Base-by-base conservation (phyloP, 768 basidiomycete genomes). In the Boletus sp. region DNA sequence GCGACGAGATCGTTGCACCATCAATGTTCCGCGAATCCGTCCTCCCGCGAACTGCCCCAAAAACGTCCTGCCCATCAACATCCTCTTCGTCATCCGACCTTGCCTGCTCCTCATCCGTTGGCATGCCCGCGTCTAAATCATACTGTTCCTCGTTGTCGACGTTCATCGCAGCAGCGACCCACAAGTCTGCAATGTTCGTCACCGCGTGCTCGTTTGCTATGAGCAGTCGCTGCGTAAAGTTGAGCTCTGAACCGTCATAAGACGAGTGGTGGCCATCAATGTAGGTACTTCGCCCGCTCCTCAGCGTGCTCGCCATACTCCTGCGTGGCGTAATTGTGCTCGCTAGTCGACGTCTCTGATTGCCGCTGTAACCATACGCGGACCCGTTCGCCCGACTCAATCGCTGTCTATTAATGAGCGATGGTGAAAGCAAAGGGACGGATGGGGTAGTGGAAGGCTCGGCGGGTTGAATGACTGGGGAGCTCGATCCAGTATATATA, bases 121-220 rank as follows among this genome's bases (percentile, higher is more conserved):
- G 53, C 39, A 62, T 45, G 10, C 52, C 56, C 51, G 70, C 62
- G 10, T 77, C 79, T 17, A 72, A 70, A 55, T 77, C 75, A 55
- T 88, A 89, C 3, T 85, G 85, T 53, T 93, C 86, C 59, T 94
- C 93, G 61, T 90, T 88, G 65, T 96, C 94, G 30, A 87, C 92
- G 55, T 96, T 97, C 75, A 96, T 92, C 7, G 96, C 97, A 19
- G 95, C 90, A 5, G 93, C 93, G 48, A 98, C 92, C 97, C 97
- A 99, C 21, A 99, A 76, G 72, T 98, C 96, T 23, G 93, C 91
- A 64, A 99, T 90, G 61, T 88, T 93, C 53, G 92, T 95, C 5
- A 94, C 93, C 13, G 92, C 88, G 61, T 93, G 90, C 72, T 97
- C 94, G 70, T 97, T 97, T 19, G 96, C 96, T 76, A 95, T 84